Conservation (phyloP, 2,329 filamentous ascomycete species). For the Hypoxylon sp. region DNA sequence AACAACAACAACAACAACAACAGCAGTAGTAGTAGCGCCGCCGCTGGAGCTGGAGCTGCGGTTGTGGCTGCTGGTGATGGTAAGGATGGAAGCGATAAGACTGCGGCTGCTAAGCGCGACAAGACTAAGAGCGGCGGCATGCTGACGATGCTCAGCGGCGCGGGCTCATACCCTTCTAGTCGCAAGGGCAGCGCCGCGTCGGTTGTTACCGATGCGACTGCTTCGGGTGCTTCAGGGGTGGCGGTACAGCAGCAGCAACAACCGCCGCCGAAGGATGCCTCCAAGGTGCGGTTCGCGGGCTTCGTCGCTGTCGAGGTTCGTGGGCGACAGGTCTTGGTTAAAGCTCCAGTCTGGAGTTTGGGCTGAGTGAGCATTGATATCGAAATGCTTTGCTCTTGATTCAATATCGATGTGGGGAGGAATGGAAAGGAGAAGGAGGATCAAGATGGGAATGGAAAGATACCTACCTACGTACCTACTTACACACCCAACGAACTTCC, state of each 20-base stretch:
- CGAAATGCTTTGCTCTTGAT: no score
- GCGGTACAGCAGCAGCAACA: no score
- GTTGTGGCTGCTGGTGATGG: slow-evolving; percentile 51
- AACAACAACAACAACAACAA: slow-evolving; percentile 54
- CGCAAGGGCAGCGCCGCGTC: slow-evolving; percentile 49
- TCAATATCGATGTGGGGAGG: no score
- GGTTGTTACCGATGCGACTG: slow-evolving; percentile 53
- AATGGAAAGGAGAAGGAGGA: neutral
- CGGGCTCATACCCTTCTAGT: slow-evolving; percentile 42
- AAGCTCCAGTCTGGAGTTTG: slow-evolving; percentile 77
- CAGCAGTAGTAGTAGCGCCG: no score
- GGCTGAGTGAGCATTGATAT: slow-evolving; percentile 44
- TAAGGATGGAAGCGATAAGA: slow-evolving; percentile 52
- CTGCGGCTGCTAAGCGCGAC: slow-evolving; percentile 46
- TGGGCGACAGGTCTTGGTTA: slow-evolving; percentile 76
- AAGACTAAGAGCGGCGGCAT: slow-evolving; percentile 62
- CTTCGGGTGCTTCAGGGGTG: slow-evolving; percentile 42
- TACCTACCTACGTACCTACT: no score
- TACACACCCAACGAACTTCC: no score
- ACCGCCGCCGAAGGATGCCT: slow-evolving; percentile 56
- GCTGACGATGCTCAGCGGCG: slow-evolving; percentile 50
- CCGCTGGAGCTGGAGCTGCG: no score
- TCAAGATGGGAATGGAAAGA: no score
- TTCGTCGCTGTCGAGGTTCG: slow-evolving; percentile 80
- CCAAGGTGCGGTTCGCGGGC: slow-evolving; percentile 75